phyloP scores from a whole-genome alignment of 2,329 filamentous ascomycete species.

The Ascocoryne sarcoides region DNA sequence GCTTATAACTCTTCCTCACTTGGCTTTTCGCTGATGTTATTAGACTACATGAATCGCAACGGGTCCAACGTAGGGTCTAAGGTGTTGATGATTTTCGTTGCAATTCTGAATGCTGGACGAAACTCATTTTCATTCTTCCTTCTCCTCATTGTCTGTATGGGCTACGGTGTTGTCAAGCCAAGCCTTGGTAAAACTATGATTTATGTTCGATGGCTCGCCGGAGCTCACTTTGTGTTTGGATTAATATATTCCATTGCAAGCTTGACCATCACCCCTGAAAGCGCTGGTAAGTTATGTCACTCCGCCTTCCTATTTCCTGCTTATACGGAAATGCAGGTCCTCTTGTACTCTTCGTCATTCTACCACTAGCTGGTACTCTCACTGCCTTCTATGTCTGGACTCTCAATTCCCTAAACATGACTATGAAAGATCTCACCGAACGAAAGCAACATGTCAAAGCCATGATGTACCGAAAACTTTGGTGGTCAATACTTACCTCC shows the following conservation, averaged over 20 bases:
- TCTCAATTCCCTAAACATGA: slow-evolving; percentile 85
- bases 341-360: slow-evolving; percentile 83
- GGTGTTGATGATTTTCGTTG: slow-evolving; percentile 82
- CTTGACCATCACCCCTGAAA: slow-evolving; percentile 80
- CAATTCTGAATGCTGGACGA: slow-evolving; percentile 81
- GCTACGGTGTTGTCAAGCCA: slow-evolving; percentile 94
- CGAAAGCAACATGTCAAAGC: slow-evolving; percentile 92
- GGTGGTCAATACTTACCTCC: slow-evolving; percentile 91
- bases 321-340: slow-evolving; percentile 47
- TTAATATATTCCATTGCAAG: slow-evolving; percentile 88
- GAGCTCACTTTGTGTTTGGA: slow-evolving; percentile 90
- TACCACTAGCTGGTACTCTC: slow-evolving; percentile 82
- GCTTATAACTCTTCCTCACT: slow-evolving; percentile 13
- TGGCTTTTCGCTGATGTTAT: slow-evolving; percentile 28
- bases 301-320: background rate
- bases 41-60: slow-evolving; percentile 86
- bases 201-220: slow-evolving; percentile 81
- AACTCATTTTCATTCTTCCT: slow-evolving; percentile 99
- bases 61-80: slow-evolving; percentile 78
- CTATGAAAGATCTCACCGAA: slow-evolving; percentile 91
- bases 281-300: slow-evolving; percentile 46
- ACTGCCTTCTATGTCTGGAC: slow-evolving; percentile 99
- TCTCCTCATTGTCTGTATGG: slow-evolving; percentile 97
- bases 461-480: slow-evolving; percentile 94
- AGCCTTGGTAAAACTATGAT: slow-evolving; percentile 90